Evolutionary conservation across 1,284 basidiomycete genomes (phyloP), one percentile per base, ranked within the genome.

Genomic region (Apiotrichum gracile): DNA sequence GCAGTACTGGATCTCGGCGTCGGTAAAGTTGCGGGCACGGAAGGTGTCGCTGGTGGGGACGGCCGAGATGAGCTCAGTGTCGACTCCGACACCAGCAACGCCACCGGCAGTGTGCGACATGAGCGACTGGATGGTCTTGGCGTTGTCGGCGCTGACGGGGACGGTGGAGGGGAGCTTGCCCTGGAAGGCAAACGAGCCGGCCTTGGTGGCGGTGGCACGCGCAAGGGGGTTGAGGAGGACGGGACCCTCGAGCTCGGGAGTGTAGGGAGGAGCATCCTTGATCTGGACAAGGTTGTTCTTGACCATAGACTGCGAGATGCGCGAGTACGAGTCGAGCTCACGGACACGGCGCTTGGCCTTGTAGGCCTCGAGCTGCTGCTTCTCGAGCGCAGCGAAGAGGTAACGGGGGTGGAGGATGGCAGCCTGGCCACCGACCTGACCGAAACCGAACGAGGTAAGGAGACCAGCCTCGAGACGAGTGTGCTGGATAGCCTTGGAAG

Each of bases 391-490:
- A 49, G 86, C 94, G 62, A 92, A 85, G 59, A 97, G 81, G 79
- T 91, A 91, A 62, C 89, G 87, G 47, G 96, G 91, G 76, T 98
- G 86, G 52, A 98, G 73, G 63, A 97, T 79, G 60, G 94, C 81
- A 45, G 85, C 87, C 58, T 87, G 89, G 58, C 94, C 96, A 60
- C 94, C 96, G 62, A 97, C 93, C 83, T 98, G 96, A 67, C 94
- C 96, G 80, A 98, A 98, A 66, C 96, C 96, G 78, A 98, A 98
- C 19, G 92, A 97, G 4, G 94, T 97, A 81, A 94, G 88, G 58
- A 91, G 80, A 76, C 90, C 91, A 46, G 87, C 88, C 57, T 87
- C 86, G 66, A 97, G 86, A 56, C 90, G 89, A 64, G 93, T 89
- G 7, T 92, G 94, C 70, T 91, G 83, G 66, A 98, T 91, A 5